These are phyloP conservation scores for Nicotiana obtusifolia DNA, from an alignment of 257 asterid species.

Conservation along the genomic window DNA sequence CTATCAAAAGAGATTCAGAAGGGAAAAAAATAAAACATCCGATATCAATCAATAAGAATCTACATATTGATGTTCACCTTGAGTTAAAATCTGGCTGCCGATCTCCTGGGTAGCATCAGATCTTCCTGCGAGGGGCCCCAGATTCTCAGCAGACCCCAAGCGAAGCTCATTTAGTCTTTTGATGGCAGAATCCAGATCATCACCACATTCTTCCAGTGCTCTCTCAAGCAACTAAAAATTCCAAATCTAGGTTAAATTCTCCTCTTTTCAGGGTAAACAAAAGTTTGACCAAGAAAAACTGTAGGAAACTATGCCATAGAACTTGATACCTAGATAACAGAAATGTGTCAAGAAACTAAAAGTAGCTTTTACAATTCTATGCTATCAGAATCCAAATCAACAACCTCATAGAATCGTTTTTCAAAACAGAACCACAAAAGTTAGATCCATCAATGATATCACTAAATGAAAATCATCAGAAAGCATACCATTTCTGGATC, in stretches of 20 bases:
- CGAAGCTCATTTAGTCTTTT: conserved; percentile 72
- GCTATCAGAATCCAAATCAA: neutral
- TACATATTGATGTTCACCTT: conserved; percentile 31
- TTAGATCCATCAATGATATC: conserved; percentile 1
- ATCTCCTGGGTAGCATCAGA: conserved; percentile 36
- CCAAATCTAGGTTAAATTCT: conserved; percentile 20
- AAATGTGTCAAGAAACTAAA: neutral
- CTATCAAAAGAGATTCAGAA: neutral
- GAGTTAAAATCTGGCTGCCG: conserved; percentile 23
- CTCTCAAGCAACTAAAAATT: conserved; percentile 61
- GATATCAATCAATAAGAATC: neutral
- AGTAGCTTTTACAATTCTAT: neutral
- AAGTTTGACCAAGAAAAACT: conserved; percentile 1
- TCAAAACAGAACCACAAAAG: neutral
- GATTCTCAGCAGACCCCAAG: conserved; percentile 45
- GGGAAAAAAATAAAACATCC: neutral
- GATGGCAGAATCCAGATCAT: conserved; percentile 80
- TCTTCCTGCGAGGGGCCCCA: conserved; percentile 30
- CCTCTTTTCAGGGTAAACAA: conserved; percentile 9
- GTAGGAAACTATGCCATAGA: neutral
- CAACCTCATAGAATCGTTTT: neutral
- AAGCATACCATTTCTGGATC: conserved; percentile 4
- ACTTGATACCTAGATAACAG: neutral
- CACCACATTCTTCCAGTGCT: conserved; percentile 68
- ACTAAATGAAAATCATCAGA: neutral